These are phyloP conservation scores for Entomortierella chlamydospora DNA, from an alignment of 192 early-diverging fungal genomes.

Conservation along the genomic window DNA sequence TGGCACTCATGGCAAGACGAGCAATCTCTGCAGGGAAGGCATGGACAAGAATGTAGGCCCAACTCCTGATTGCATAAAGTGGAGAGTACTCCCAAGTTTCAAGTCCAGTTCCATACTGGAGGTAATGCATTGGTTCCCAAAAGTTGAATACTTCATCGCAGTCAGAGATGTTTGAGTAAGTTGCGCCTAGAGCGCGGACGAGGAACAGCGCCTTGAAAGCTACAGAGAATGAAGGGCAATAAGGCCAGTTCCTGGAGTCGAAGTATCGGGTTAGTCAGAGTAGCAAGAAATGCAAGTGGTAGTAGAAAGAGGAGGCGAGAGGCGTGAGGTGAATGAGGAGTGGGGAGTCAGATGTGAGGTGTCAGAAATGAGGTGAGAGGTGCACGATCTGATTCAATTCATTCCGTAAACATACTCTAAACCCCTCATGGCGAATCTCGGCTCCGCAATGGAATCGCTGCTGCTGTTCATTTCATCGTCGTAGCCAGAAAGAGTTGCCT, in stretches of 20 bases:
- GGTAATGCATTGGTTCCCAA: constrained; percentile 94
- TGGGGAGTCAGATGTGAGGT: too few species aligned
- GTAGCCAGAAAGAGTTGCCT: constrained; percentile 4
- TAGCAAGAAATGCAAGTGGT: not conserved
- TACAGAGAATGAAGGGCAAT: constrained; percentile 61
- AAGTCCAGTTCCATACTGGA: constrained; percentile 85
- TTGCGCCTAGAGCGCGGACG: constrained; percentile 64
- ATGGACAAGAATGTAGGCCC: constrained; percentile 79
- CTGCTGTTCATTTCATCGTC: constrained; percentile 10
- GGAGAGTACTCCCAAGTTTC: constrained; percentile 99
- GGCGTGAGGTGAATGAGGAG: not conserved
- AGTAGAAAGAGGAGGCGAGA: not conserved
- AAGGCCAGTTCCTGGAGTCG: constrained; percentile 36
- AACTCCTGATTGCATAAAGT: constrained; percentile 89
- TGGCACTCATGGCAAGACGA: constrained; percentile 57
- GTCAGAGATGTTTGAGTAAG: constrained; percentile 72
- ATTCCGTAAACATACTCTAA: too few species aligned
- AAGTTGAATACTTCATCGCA: constrained; percentile 96
- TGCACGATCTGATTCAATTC: too few species aligned
- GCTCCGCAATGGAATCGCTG: not conserved
- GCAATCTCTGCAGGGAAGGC: constrained; percentile 58
- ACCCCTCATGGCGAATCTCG: not conserved
- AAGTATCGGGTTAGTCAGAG: not conserved
- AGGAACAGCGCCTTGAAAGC: constrained; percentile 67
- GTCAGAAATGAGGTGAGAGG: too few species aligned